Evolutionary conservation across 306 rosid genomes (phyloP).

Genomic region (Prunus persica): DNA sequence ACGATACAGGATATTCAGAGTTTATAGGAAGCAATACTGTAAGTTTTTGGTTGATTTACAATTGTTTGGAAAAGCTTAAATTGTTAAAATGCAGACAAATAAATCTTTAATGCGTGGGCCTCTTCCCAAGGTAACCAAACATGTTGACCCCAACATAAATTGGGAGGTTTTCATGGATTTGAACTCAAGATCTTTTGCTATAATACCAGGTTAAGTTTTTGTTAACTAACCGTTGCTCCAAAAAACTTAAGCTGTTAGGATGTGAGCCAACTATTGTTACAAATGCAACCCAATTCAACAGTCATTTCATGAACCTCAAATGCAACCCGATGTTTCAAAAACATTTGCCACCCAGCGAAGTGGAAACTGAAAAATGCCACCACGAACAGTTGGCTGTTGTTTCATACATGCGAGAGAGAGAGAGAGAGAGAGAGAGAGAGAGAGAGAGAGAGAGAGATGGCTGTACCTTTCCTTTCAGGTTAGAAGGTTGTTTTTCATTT

Average conservation of each 20-base stretch:
- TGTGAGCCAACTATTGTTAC: too few relatives aligned
- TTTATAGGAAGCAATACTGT: neutral
- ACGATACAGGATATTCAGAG: neutral
- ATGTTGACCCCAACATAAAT: too few relatives aligned
- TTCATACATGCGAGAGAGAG: neutral
- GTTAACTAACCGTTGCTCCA: too few relatives aligned
- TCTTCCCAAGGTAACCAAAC: too few relatives aligned
- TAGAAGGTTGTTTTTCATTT: constrained; percentile 37
- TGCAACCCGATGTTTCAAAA: neutral
- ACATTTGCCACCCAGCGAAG: neutral
- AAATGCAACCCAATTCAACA: neutral
- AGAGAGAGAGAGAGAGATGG: constrained; percentile 18
- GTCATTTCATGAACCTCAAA: neutral
- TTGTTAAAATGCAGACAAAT: neutral
- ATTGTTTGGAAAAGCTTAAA: neutral
- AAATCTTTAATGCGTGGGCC: too few relatives aligned
- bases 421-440: too few relatives aligned
- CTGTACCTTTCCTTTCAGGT: constrained; percentile 53
- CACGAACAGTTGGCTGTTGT: neutral
- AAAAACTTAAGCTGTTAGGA: too few relatives aligned
- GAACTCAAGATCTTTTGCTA: too few relatives aligned
- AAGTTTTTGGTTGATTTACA: neutral
- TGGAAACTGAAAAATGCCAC: neutral
- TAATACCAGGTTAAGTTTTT: too few relatives aligned
- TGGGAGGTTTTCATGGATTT: too few relatives aligned